A percentile compares a stretch with the other conserved stretches of the same genome.
These are phyloP conservation scores for Neurospora tetraspora DNA, from an alignment of 495 filamentous ascomycete genomes.

Conservation along the genomic window DNA sequence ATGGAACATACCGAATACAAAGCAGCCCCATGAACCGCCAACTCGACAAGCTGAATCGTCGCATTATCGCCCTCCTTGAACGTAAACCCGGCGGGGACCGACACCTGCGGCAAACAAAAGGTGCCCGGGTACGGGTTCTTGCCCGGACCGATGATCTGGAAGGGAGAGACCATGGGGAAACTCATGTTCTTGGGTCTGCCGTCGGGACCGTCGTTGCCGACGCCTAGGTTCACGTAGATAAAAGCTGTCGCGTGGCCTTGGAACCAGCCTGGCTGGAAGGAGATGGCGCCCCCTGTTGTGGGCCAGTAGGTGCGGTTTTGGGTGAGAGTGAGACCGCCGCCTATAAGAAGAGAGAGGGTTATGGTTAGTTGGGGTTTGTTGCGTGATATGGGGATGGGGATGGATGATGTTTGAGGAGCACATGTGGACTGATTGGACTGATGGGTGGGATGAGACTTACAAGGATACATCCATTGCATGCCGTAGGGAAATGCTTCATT, in stretches of 20 bases:
- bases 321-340: conserved; percentile 72
- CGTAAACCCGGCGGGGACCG: conserved; percentile 63
- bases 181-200: conserved; percentile 74
- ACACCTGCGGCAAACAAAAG: conserved; percentile 83
- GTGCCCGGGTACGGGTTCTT: conserved; percentile 76
- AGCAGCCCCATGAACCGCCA: conserved; percentile 79
- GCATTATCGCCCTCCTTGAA: conserved; percentile 78
- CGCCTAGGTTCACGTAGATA: conserved; percentile 89
- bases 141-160: conserved; percentile 75
- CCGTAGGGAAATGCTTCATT: conserved; percentile 79
- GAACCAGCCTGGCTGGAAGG: conserved; percentile 92
- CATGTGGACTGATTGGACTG: neutral
- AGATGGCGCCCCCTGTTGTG: conserved; percentile 70
- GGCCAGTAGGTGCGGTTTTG: conserved; percentile 90
- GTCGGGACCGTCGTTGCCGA: conserved; percentile 55
- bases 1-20: conserved; percentile 84
- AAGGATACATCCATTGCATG: conserved; percentile 98
- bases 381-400: neutral
- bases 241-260: conserved; percentile 76
- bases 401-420: neutral
- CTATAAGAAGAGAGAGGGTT: conserved; percentile 33
- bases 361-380: conserved; percentile 6
- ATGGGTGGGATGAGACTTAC: conserved; percentile 42
- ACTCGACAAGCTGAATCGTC: conserved; percentile 89
- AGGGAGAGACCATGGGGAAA: conserved; percentile 68